Base-by-base conservation (phyloP, 208 protist genomes). In the Eutreptiella sp. region DNA sequence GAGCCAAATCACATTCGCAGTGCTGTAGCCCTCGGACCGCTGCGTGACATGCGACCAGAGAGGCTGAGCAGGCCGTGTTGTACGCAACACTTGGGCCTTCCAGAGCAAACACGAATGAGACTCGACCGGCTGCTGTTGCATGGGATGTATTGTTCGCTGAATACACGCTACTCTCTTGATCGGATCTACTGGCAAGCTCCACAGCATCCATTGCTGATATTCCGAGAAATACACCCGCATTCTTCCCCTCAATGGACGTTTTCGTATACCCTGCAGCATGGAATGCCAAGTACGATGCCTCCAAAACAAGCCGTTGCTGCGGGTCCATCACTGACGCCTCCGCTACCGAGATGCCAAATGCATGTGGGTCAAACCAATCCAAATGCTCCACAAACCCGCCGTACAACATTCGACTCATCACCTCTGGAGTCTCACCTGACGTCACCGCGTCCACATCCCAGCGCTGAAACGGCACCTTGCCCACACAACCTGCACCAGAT, bases 281-380 rank as follows among this genome's bases (percentile, higher is more conserved):
- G 45, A 68, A 16, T 38, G 66, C 34, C 3, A n/a, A 36, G 54
- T 42, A 63, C n/a, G 26, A 4, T 23, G 34, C 14, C 23, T 69
- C 55, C 7, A 69, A 4, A 26, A 69, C 14, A 16, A 69, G 16
- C 23, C 63, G 63, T 9, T 69, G 63, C 54, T 69, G 63, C 19
- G 63, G 63, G 29, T 69, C 63, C 63, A 69, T 66, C 27, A 21
- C 23, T 16, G 27, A 24, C 16, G 63, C 63, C 23, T 69, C 63
- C 4, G 63, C 9, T 5, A 31, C 38, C 9, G 29, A 38, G 35
- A 70, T 68, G 4, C 11, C 55, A 42, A 32, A 72, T 27, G 61
- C 64, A 7, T 4, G 29, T 28, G 54, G 38, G 58, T 73, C 64
- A 21, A 72, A 70, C 3, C 33, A 4, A 5, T 64, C 32, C 4